Percentiles rank a stretch among this genome's conserved stretches.
These are phyloP conservation scores for Chaetomium olivaceum DNA, from an alignment of 2,329 filamentous ascomycete genomes.

Conservation along the genomic window DNA sequence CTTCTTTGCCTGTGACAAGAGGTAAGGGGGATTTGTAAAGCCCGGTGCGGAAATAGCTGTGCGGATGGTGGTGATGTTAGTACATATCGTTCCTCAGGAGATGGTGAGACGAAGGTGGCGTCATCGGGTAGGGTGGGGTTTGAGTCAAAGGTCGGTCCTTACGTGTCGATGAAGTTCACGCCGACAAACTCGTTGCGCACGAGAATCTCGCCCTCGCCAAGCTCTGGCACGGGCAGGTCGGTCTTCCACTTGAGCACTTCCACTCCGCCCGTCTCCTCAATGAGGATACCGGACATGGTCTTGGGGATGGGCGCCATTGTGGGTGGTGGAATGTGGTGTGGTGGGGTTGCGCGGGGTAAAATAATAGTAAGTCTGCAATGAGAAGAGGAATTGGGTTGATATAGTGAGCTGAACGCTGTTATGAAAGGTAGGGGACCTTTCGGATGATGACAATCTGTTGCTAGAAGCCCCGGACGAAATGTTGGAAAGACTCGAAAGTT, in stretches of 20 bases:
- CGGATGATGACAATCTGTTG: not conserved
- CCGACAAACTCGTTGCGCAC: constrained; percentile 79
- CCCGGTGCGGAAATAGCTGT: constrained; percentile 78
- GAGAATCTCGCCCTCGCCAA: constrained; percentile 70
- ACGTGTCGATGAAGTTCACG: constrained; percentile 87
- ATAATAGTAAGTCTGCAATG: not conserved
- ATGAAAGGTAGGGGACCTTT: not conserved
- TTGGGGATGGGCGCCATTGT: constrained; percentile 48
- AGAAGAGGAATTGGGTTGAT: not conserved
- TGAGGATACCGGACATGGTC: constrained; percentile 72
- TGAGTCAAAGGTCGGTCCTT: constrained; percentile 28
- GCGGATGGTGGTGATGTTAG: not conserved
- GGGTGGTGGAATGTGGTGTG: not conserved
- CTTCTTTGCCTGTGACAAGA: constrained; percentile 78
- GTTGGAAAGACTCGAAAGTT: not conserved
- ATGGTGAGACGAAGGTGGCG: not conserved
- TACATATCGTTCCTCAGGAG: too few species aligned
- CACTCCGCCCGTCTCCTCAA: constrained; percentile 69
- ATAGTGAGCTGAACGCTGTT: not conserved
- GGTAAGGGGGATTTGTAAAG: constrained; percentile 74
- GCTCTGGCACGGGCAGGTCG: constrained; percentile 69
- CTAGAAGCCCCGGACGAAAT: not conserved
- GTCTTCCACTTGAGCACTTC: constrained; percentile 72
- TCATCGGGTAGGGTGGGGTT: not conserved
- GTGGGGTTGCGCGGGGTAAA: not conserved